These are phyloP conservation scores for Lasiosphaeria miniovina DNA, from an alignment of 495 filamentous ascomycete genomes.

Conservation along the genomic window DNA sequence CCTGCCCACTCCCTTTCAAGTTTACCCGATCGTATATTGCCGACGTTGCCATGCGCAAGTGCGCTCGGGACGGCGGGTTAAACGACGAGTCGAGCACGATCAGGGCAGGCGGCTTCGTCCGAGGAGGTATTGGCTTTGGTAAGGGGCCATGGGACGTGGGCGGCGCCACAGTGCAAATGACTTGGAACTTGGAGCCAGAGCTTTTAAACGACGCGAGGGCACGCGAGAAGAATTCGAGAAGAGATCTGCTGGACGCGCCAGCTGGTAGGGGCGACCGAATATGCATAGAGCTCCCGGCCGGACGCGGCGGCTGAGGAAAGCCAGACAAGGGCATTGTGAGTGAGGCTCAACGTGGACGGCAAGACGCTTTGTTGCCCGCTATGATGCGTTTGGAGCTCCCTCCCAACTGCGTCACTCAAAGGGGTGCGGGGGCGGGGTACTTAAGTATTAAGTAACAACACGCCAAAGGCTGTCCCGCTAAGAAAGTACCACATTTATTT, in stretches of 20 bases:
- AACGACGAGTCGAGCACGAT: constrained; percentile 93
- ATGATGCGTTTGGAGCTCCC: too few species aligned
- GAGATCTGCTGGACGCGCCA: constrained; percentile 12
- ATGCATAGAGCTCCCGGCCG: constrained; percentile 25
- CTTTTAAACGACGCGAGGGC: constrained; percentile 57
- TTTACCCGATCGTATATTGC: constrained; percentile 52
- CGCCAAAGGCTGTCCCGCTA: too few species aligned
- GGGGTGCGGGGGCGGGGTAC: too few species aligned
- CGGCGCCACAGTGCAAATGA: constrained; percentile 53
- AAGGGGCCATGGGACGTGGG: constrained; percentile 5
- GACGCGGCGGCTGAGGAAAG: neutral
- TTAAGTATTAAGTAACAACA: too few species aligned
- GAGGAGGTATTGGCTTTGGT: constrained; percentile 24
- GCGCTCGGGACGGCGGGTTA: constrained; percentile 87
- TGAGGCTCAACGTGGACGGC: too few species aligned
- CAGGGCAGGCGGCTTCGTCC: constrained; percentile 39
- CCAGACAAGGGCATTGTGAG: too few species aligned
- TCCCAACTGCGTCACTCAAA: too few species aligned
- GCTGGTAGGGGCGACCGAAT: constrained; percentile 14
- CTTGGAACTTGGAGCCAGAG: constrained; percentile 54
- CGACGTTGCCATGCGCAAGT: constrained; percentile 69
- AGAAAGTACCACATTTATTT: too few species aligned
- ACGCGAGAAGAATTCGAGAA: constrained; percentile 42
- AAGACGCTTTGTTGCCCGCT: too few species aligned
- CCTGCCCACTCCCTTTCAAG: neutral